Conservation (phyloP, 208 protist species). For the Trypanosoma melophagium region DNA sequence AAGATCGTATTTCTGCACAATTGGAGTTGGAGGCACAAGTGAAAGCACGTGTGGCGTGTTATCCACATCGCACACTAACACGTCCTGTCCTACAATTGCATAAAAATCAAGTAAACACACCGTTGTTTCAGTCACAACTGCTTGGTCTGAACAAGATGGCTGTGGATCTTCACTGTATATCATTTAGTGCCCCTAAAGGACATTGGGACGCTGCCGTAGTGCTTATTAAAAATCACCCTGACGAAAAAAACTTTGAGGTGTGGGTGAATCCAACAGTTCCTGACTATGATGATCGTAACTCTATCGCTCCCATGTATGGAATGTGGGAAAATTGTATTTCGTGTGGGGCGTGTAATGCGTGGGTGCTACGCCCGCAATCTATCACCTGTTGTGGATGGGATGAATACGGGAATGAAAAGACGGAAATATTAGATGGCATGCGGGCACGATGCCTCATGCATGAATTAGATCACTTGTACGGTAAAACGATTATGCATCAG, state of each 20-base stretch:
- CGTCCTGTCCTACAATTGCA: constrained; percentile 54
- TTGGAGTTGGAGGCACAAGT: constrained; percentile 59
- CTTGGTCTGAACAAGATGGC: constrained; percentile 57
- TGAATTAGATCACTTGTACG: constrained; percentile 84
- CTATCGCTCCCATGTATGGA: constrained; percentile 86
- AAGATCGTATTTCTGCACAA: constrained; percentile 53
- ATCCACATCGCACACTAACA: constrained; percentile 81
- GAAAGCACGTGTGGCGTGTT: constrained; percentile 66
- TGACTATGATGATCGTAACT: constrained; percentile 67
- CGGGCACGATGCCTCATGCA: constrained; percentile 87
- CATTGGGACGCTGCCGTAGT: constrained; percentile 86
- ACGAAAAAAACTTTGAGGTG: constrained; percentile 77
- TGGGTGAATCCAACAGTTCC: constrained; percentile 85
- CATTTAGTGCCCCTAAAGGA: constrained; percentile 79
- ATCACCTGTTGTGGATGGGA: constrained; percentile 76
- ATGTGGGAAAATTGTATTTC: constrained; percentile 93
- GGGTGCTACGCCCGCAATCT: constrained; percentile 80
- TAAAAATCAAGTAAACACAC: constrained; percentile 29
- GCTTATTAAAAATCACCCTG: constrained; percentile 61
- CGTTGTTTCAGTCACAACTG: constrained; percentile 59
- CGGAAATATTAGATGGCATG: constrained; percentile 80
- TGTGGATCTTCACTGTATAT: constrained; percentile 71
- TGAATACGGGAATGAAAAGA: constrained; percentile 72
- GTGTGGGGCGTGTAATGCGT: constrained; percentile 66
- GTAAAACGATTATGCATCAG: constrained; percentile 82